phyloP scores from a whole-genome alignment of 2,329 filamentous ascomycete species.

The Emergomyces pasteurianus region DNA sequence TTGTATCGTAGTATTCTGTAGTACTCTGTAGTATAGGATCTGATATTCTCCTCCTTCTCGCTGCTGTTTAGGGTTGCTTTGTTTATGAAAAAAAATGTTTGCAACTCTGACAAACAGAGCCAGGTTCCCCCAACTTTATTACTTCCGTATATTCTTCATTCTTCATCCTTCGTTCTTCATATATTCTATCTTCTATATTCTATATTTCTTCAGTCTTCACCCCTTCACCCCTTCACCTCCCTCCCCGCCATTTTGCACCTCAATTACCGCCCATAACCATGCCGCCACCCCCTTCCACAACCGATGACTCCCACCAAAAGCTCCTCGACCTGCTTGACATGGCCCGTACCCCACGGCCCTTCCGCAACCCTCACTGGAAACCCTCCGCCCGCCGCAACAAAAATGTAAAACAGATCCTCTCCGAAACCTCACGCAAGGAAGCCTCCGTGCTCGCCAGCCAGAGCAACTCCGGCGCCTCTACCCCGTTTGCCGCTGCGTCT shows the following conservation, averaged over 20 bases:
- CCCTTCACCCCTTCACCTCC: too few species aligned
- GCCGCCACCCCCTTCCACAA: slow-evolving; percentile 53
- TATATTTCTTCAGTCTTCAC: too few species aligned
- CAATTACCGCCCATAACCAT: slow-evolving; percentile 24
- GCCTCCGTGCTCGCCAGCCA: slow-evolving; percentile 77
- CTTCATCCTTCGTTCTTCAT: not conserved
- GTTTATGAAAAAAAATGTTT: not conserved
- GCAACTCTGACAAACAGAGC: slow-evolving; percentile 2
- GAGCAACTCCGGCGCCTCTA: slow-evolving; percentile 67
- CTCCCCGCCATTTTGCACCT: not conserved
- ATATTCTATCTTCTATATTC: too few species aligned
- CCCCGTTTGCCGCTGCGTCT: slow-evolving; percentile 39
- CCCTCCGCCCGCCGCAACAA: slow-evolving; percentile 95
- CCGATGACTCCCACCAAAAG: slow-evolving; percentile 71
- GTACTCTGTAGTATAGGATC: too few species aligned
- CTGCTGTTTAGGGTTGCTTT: not conserved
- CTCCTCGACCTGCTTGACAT: slow-evolving; percentile 90
- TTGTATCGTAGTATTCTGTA: too few species aligned
- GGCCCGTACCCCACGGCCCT: slow-evolving; percentile 71
- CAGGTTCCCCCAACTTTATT: not conserved
- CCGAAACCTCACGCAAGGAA: slow-evolving; percentile 77
- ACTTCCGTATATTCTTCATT: not conserved
- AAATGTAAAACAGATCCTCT: slow-evolving; percentile 92
- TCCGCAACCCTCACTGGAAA: slow-evolving; percentile 83
- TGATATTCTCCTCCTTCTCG: too few species aligned